phyloP scores from a whole-genome alignment of 2,329 filamentous ascomycete species.

The Xylaria sp. region DNA sequence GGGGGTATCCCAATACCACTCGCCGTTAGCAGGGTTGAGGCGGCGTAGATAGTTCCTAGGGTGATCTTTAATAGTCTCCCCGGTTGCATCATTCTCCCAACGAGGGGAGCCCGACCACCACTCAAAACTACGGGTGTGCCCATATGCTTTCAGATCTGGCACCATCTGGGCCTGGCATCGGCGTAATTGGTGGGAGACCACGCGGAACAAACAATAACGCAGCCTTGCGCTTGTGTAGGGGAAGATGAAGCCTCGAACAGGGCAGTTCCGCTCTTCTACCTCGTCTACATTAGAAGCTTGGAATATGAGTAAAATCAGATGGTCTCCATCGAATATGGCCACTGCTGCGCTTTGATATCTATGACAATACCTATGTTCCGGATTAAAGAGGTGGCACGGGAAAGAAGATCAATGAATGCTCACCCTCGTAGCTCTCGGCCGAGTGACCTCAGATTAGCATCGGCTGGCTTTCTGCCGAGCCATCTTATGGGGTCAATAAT shows the following conservation, averaged over 20 bases:
- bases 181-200: background rate
- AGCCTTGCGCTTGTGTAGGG: background rate
- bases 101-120: background rate
- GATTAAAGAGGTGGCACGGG: background rate
- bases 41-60: too few relatives aligned
- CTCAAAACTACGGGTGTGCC: background rate
- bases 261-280: background rate
- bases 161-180: background rate
- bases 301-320: background rate
- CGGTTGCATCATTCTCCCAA: background rate
- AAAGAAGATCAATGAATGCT: background rate
- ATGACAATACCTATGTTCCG: background rate
- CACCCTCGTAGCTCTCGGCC: background rate
- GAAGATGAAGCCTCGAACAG: background rate
- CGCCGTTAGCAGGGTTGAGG: background rate
- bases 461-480: background rate
- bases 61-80: background rate
- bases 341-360: background rate
- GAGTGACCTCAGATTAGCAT: background rate
- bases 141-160: background rate
- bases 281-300: background rate
- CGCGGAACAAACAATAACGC: background rate
- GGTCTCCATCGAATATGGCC: background rate
- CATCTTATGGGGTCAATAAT: background rate
- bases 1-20: background rate